phyloP scores from a whole-genome alignment of 768 basidiomycete species.

The Boletus edulis region DNA sequence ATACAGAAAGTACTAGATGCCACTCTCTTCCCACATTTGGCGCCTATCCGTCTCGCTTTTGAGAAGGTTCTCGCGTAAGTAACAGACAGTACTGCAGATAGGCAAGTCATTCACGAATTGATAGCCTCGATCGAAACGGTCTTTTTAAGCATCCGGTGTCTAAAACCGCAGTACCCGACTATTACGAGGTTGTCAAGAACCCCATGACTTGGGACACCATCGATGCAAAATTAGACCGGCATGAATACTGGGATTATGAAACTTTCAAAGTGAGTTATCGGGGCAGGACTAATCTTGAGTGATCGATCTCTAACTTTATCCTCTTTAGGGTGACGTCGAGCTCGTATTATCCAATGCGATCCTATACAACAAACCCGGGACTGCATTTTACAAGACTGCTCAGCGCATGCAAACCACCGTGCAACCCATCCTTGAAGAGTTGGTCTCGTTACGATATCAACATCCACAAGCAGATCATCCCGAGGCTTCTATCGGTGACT shows the following conservation, averaged over 20 bases:
- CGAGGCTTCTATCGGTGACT: constrained; percentile 52
- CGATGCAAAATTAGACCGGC: constrained; percentile 74
- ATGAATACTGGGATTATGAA: constrained; percentile 77
- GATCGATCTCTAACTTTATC: background rate
- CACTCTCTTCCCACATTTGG: constrained; percentile 66
- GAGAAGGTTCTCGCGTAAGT: constrained; percentile 70
- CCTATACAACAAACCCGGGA: constrained; percentile 78
- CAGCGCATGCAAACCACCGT: constrained; percentile 51
- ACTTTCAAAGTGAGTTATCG: constrained; percentile 58
- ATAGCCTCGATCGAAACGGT: constrained; percentile 68
- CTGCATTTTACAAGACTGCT: constrained; percentile 68
- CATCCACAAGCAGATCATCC: constrained; percentile 10
- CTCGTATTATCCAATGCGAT: constrained; percentile 87
- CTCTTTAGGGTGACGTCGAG: constrained; percentile 66
- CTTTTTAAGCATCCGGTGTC: constrained; percentile 85
- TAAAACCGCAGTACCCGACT: constrained; percentile 78
- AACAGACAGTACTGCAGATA: background rate
- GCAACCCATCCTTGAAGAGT: constrained; percentile 35
- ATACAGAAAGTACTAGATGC: constrained; percentile 63
- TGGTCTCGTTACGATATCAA: constrained; percentile 16
- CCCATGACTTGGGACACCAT: constrained; percentile 92
- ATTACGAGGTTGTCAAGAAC: constrained; percentile 78
- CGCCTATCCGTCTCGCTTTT: constrained; percentile 58
- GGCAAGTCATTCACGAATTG: constrained; percentile 6
- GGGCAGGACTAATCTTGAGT: background rate